phyloP scores from a whole-genome alignment of 176 grass and related monocot species.

The Oryza rufipogon region DNA sequence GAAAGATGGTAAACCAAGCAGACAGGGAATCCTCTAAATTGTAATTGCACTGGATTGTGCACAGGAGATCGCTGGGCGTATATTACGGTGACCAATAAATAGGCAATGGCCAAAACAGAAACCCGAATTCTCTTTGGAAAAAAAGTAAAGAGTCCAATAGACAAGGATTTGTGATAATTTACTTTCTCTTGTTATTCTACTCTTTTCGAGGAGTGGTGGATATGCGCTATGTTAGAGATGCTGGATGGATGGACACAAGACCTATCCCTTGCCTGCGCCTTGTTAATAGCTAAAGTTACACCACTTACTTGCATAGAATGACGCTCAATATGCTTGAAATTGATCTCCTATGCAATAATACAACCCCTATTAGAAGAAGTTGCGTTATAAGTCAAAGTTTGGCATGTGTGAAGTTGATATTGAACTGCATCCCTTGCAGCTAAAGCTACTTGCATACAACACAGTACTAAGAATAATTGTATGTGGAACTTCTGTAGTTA shows the following conservation, averaged over 20 bases:
- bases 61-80: not conserved
- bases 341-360: not conserved
- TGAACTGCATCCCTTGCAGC: not conserved
- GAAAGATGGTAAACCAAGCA: not conserved
- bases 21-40: not conserved
- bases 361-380: not conserved
- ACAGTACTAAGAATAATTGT: not conserved
- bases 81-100: not conserved
- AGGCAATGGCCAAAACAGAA: slow-evolving; percentile 7
- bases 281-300: not conserved
- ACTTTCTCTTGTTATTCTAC: not conserved
- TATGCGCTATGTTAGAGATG: not conserved
- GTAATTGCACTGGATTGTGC: slow-evolving; percentile 7
- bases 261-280: not conserved
- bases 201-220: slow-evolving; percentile 7
- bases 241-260: not conserved
- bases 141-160: not conserved
- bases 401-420: not conserved
- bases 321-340: not conserved
- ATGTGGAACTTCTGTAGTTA: not conserved
- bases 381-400: not conserved
- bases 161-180: slow-evolving; percentile 22
- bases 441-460: not conserved
- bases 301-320: not conserved
- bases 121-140: not conserved